Conservation (phyloP, 2,329 filamentous ascomycete genomes). For the Cladorrhinum sp. region DNA sequence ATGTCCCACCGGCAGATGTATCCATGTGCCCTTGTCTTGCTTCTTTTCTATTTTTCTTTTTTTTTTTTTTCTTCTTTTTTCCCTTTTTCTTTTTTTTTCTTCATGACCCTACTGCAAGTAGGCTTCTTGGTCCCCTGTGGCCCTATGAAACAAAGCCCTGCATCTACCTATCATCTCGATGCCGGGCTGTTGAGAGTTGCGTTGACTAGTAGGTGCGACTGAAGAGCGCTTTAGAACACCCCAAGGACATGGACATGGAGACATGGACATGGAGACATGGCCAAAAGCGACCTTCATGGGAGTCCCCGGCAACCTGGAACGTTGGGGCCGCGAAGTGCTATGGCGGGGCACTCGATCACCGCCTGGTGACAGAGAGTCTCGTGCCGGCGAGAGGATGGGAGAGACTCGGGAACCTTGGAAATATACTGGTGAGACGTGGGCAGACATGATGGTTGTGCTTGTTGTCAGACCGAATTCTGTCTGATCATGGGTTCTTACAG, state of each 20-base stretch:
- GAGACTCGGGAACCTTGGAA: conserved; percentile 6
- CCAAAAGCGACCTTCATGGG: neutral
- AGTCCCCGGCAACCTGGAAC: conserved; percentile 7
- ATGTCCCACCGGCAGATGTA: neutral
- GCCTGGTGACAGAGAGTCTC: conserved; percentile 6
- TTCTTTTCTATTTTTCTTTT: too few relatives aligned
- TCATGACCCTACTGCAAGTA: neutral
- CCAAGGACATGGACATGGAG: neutral
- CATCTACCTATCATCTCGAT: neutral
- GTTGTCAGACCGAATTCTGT: neutral
- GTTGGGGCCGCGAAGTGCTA: conserved; percentile 14
- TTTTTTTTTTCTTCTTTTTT: neutral
- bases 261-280: neutral
- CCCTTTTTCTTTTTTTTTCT: neutral
- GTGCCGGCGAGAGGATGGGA: conserved; percentile 9
- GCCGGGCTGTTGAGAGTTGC: neutral
- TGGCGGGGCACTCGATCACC: conserved; percentile 10
- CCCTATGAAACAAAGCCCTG: neutral
- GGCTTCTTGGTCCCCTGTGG: neutral
- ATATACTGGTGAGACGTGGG: conserved; percentile 16
- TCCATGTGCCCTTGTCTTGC: neutral
- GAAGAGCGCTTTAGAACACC: conserved; percentile 8
- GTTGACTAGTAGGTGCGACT: neutral
- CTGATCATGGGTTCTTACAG: conserved; percentile 15
- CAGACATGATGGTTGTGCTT: neutral